Evolutionary conservation across 2,329 filamentous ascomycete species (phyloP).

Genomic region (Hypoxylon sp.): DNA sequence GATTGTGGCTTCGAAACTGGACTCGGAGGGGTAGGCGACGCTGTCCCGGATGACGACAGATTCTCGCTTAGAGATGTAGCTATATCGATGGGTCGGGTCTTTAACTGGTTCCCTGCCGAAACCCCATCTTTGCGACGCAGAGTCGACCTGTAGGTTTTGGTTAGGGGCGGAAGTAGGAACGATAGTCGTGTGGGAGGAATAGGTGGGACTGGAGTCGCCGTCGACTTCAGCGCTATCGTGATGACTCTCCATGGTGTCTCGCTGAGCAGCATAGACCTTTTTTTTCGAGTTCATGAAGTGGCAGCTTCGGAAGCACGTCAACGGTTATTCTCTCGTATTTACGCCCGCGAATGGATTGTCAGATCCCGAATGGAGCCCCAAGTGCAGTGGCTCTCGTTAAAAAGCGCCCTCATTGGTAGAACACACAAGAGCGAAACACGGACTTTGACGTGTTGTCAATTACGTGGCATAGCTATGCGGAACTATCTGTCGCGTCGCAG

Average conservation of each 20-base stretch:
- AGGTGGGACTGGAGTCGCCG: conserved; percentile 8
- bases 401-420: conserved; percentile 34
- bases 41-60: conserved; percentile 34
- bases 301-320: background rate
- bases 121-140: conserved; percentile 22
- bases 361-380: conserved; percentile 21
- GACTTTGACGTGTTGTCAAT: conserved; percentile 34
- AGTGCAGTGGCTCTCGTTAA: conserved; percentile 11
- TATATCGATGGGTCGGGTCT: background rate
- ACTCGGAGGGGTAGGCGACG: conserved; percentile 35
- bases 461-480: conserved; percentile 37
- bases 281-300: background rate
- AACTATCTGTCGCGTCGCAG: conserved; percentile 3
- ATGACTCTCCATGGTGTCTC: conserved; percentile 22
- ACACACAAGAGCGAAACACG: conserved; percentile 24
- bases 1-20: conserved; percentile 35
- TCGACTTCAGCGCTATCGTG: background rate
- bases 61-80: conserved; percentile 13
- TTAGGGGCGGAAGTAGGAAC: background rate
- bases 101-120: conserved; percentile 21
- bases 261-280: background rate
- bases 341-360: conserved; percentile 23
- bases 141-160: conserved; percentile 2
- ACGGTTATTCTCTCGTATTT: conserved; percentile 5
- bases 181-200: background rate